phyloP scores from a whole-genome alignment of 2,329 filamentous ascomycete species.

The Metarhizium album region DNA sequence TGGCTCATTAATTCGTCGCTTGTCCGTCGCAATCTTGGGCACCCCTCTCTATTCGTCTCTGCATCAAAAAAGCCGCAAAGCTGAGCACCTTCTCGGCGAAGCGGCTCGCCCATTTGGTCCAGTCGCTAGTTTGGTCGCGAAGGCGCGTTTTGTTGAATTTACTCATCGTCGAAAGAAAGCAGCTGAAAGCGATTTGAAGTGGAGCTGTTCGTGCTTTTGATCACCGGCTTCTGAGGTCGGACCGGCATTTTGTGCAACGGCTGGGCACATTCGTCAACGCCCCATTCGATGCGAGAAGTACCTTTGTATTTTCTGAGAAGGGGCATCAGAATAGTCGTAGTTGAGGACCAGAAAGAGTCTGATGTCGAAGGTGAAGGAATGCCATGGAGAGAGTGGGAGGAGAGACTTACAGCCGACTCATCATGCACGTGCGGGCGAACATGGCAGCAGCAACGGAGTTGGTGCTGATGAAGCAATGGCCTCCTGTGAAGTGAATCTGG shows the following conservation, averaged over 20 bases:
- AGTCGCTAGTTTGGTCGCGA: neutral
- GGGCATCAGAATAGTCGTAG: neutral
- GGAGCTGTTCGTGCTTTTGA: conserved; percentile 26
- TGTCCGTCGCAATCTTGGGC: neutral
- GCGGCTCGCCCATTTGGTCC: neutral
- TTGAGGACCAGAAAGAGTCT: neutral
- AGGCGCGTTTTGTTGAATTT: neutral
- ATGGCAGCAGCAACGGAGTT: conserved; percentile 70
- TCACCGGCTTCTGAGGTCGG: conserved; percentile 11
- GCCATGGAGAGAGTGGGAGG: neutral
- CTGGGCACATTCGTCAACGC: conserved; percentile 59
- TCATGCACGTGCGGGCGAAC: conserved; percentile 70
- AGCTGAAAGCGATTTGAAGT: conserved; percentile 52
- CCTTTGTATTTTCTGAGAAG: conserved; percentile 51
- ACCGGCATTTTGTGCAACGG: conserved; percentile 30
- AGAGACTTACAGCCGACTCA: conserved; percentile 41
- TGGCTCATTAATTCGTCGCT: neutral
- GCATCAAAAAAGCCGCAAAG: neutral
- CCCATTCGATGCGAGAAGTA: conserved; percentile 56
- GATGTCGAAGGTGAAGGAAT: neutral
- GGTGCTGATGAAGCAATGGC: conserved; percentile 57
- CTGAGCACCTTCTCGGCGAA: neutral
- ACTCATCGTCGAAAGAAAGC: conserved; percentile 37
- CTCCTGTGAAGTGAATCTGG: conserved; percentile 45
- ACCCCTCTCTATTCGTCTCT: neutral